phyloP scores from a whole-genome alignment of 148 eudicot species.

The Linanthus parryae region DNA sequence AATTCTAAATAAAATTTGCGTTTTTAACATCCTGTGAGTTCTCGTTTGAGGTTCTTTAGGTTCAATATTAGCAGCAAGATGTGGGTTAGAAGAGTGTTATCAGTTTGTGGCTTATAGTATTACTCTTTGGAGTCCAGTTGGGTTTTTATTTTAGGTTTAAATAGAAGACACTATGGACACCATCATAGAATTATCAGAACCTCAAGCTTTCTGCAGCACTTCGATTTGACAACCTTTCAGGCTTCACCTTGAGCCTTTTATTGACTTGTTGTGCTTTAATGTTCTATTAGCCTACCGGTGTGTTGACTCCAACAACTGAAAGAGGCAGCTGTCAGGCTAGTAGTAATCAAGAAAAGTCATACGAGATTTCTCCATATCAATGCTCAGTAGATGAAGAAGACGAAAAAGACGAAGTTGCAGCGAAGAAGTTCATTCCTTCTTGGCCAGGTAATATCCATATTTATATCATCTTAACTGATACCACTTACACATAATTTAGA shows the following conservation, averaged over 20 bases:
- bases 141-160: not conserved
- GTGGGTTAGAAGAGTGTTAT: not conserved
- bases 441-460: conserved; percentile 68
- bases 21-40: not conserved
- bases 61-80: not conserved
- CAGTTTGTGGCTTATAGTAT: not conserved
- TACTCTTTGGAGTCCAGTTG: not conserved
- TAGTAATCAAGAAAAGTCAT: conserved; percentile 47
- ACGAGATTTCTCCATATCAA: conserved; percentile 88
- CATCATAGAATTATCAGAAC: too few relatives aligned
- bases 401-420: conserved; percentile 50
- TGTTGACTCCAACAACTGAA: conserved; percentile 16
- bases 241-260: not conserved
- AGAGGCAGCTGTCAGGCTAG: conserved; percentile 5
- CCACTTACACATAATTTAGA: too few relatives aligned
- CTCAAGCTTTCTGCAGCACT: too few relatives aligned
- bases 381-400: conserved; percentile 85
- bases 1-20: not conserved
- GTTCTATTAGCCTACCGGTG: conserved; percentile 16
- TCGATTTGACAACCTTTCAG: not conserved
- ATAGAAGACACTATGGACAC: too few relatives aligned
- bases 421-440: conserved; percentile 56
- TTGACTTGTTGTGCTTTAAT: conserved; percentile 1
- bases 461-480: conserved; percentile 5
- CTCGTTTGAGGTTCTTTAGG: not conserved